phyloP scores from a whole-genome alignment of 1,284 basidiomycete species.

The Ustilago hordei region DNA sequence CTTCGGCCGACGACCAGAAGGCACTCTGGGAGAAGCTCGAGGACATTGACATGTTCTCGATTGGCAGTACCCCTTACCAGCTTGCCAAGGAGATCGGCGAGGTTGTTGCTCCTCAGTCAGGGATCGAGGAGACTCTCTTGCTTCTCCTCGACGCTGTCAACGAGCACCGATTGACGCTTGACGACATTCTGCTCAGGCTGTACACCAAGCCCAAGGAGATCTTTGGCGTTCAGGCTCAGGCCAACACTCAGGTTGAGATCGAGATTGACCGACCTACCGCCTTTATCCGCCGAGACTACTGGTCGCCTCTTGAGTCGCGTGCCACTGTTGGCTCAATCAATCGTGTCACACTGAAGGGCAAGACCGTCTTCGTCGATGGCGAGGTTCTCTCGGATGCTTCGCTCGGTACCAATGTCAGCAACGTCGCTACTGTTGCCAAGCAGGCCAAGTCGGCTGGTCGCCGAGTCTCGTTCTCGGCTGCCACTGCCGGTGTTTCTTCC shows the following conservation, averaged over 20 bases:
- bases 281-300: constrained; percentile 74
- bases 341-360: constrained; percentile 90
- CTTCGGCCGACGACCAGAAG: constrained; percentile 82
- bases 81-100: constrained; percentile 79
- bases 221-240: constrained; percentile 88
- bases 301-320: constrained; percentile 86
- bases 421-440: constrained; percentile 71
- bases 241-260: constrained; percentile 80
- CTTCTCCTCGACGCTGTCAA: constrained; percentile 88
- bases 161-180: constrained; percentile 82
- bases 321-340: constrained; percentile 83
- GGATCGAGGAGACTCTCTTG: constrained; percentile 88
- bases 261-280: constrained; percentile 85
- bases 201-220: constrained; percentile 93
- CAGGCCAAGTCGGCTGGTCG: constrained; percentile 45
- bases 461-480: constrained; percentile 48
- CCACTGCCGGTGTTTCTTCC: constrained; percentile 23
- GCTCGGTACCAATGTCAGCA: constrained; percentile 85
- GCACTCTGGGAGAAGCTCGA: constrained; percentile 89
- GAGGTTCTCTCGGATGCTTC: constrained; percentile 75
- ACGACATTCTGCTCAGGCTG: constrained; percentile 83
- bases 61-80: constrained; percentile 85
- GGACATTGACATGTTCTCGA: constrained; percentile 89
- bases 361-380: constrained; percentile 93
- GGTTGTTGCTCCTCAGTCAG: constrained; percentile 79